Conservation (phyloP, 192 early-diverging fungal species). For the Phlyctochytrium arcticum region DNA sequence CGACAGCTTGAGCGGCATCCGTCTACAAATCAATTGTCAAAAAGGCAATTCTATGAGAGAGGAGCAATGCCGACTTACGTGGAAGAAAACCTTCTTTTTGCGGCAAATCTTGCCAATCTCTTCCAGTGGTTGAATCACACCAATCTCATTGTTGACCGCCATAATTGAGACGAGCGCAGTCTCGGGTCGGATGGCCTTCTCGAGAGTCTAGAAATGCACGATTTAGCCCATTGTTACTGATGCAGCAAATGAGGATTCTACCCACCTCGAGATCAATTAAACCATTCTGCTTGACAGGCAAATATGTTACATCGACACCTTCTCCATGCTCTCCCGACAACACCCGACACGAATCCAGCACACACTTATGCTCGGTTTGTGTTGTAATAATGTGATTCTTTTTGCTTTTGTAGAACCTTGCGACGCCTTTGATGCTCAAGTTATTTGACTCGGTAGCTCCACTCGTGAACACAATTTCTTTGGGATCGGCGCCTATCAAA, state of each 20-base stretch:
- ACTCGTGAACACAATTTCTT: constrained; percentile 95
- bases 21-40: constrained; percentile 32
- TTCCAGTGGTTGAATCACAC: constrained; percentile 87
- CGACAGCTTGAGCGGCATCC: constrained; percentile 93
- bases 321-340: constrained; percentile 93
- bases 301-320: constrained; percentile 92
- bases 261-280: constrained; percentile 70
- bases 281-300: constrained; percentile 82
- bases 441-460: constrained; percentile 98
- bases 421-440: constrained; percentile 88
- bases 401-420: constrained; percentile 87
- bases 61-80: constrained; percentile 26
- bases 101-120: constrained; percentile 89
- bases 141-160: constrained; percentile 99
- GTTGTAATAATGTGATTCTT: constrained; percentile 97
- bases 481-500: constrained; percentile 88
- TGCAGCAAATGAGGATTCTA: constrained; percentile 4
- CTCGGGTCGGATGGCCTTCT: constrained; percentile 82
- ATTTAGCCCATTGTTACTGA: neutral
- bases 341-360: constrained; percentile 93
- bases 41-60: neutral
- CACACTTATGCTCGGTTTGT: constrained; percentile 98
- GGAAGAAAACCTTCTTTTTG: constrained; percentile 87
- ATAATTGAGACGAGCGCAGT: constrained; percentile 91
- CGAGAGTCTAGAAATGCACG: constrained; percentile 46